phyloP scores from a whole-genome alignment of 2,329 filamentous ascomycete species.

The Diaporthe vaccinii region DNA sequence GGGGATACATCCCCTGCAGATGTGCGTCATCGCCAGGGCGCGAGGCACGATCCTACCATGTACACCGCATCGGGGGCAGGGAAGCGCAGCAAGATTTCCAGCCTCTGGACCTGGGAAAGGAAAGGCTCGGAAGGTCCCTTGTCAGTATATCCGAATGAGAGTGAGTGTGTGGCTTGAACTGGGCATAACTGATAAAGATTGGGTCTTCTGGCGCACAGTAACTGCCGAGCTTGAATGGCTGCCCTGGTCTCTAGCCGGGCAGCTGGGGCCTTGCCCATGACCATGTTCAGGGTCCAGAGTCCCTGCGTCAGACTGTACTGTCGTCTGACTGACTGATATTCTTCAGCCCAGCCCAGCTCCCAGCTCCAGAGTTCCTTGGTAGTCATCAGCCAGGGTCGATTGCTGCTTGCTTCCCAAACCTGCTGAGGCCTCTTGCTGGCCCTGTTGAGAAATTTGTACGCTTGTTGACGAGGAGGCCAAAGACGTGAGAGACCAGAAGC shows the following conservation, averaged over 20 bases:
- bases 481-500: not conserved
- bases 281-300: not conserved
- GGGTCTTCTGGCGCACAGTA: not conserved
- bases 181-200: not conserved
- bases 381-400: not conserved
- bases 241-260: not conserved
- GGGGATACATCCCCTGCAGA: not conserved
- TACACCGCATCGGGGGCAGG: not conserved
- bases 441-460: not conserved
- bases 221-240: not conserved
- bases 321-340: not conserved
- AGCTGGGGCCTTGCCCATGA: too few relatives aligned
- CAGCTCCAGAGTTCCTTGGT: not conserved
- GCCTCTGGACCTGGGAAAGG: not conserved
- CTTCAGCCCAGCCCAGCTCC: not conserved
- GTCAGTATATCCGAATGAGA: not conserved
- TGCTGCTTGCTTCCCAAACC: not conserved
- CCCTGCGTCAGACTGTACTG: not conserved
- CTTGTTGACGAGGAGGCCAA: not conserved
- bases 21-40: conserved; percentile 33
- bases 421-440: not conserved
- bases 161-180: not conserved
- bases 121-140: not conserved
- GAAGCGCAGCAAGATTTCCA: not conserved
- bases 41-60: conserved; percentile 1